A percentile compares a stretch with the other conserved stretches of the same genome.
Evolutionary conservation across 495 filamentous ascomycete genomes (phyloP).

Genomic region (Neurospora tetraspora): DNA sequence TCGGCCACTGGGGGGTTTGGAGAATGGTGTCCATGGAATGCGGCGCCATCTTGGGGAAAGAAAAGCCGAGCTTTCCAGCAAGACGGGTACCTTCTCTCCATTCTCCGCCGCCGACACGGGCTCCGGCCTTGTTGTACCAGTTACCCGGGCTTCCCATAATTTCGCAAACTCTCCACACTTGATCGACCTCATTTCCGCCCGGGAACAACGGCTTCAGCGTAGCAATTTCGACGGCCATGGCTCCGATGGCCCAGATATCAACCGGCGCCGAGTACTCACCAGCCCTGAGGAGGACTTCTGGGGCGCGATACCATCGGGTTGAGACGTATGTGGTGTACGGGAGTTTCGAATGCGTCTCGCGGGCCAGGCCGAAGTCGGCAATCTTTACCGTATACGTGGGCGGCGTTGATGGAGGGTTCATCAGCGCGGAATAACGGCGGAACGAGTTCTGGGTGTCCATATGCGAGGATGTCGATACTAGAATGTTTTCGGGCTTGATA

Average conservation of each 20-base stretch:
- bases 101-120: slow-evolving; percentile 86
- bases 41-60: slow-evolving; percentile 99
- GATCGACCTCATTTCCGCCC: slow-evolving; percentile 95
- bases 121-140: slow-evolving; percentile 88
- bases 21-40: slow-evolving; percentile 94
- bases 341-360: slow-evolving; percentile 91
- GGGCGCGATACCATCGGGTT: slow-evolving; percentile 95
- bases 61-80: slow-evolving; percentile 93
- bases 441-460: slow-evolving; percentile 73
- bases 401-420: slow-evolving; percentile 90
- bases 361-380: slow-evolving; percentile 95
- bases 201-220: slow-evolving; percentile 96
- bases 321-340: slow-evolving; percentile 99
- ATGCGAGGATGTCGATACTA: slow-evolving; percentile 83
- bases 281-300: slow-evolving; percentile 87
- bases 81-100: slow-evolving; percentile 92
- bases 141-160: slow-evolving; percentile 99
- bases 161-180: slow-evolving; percentile 98
- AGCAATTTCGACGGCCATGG: slow-evolving; percentile 99
- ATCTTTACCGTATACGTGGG: slow-evolving; percentile 96
- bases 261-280: slow-evolving; percentile 97
- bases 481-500: slow-evolving; percentile 98
- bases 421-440: slow-evolving; percentile 80
- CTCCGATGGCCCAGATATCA: slow-evolving; percentile 97
- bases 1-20: slow-evolving; percentile 82